Evolutionary conservation across 257 asterid species (phyloP).

Genomic region (Gynochthodes officinalis): DNA sequence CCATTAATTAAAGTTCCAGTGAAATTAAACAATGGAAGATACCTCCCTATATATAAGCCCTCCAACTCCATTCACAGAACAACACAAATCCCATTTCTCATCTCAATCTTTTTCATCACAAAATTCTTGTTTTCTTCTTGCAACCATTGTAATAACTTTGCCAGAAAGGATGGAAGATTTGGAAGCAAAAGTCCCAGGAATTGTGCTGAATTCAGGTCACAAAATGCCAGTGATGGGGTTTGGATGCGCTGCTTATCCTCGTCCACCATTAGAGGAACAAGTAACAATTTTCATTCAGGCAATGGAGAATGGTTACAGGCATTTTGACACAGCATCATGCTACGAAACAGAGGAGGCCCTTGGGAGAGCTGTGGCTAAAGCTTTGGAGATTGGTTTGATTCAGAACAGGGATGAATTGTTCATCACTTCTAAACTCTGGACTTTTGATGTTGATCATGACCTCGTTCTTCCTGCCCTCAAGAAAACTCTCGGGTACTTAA

Average conservation of each 20-base stretch:
- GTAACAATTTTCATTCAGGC: conserved; percentile 26
- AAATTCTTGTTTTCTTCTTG: too few relatives aligned
- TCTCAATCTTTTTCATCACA: too few relatives aligned
- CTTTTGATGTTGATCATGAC: conserved; percentile 23
- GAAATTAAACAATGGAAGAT: too few relatives aligned
- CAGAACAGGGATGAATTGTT: conserved; percentile 34
- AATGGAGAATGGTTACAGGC: conserved; percentile 40
- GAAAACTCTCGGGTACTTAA: conserved; percentile 31
- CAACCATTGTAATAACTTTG: too few relatives aligned
- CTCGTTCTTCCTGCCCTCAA: conserved; percentile 45
- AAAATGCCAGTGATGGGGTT: conserved; percentile 36
- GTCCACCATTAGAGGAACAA: conserved; percentile 32
- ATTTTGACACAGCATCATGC: conserved; percentile 43
- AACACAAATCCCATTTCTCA: too few relatives aligned
- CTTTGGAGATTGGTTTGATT: conserved; percentile 30
- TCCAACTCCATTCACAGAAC: too few relatives aligned
- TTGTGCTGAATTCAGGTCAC: conserved; percentile 33
- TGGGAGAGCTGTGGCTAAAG: conserved; percentile 35
- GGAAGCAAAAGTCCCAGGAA: conserved; percentile 17
- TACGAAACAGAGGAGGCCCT: conserved; percentile 40
- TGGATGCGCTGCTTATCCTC: conserved; percentile 26
- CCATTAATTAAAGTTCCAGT: too few relatives aligned
- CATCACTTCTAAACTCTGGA: conserved; percentile 38
- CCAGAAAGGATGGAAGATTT: too few relatives aligned
- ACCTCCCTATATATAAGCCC: too few relatives aligned